Evolutionary conservation across 129 eudicot species (phyloP), one percentile per base, ranked within the genome.

Genomic region (Solidago caesia): DNA sequence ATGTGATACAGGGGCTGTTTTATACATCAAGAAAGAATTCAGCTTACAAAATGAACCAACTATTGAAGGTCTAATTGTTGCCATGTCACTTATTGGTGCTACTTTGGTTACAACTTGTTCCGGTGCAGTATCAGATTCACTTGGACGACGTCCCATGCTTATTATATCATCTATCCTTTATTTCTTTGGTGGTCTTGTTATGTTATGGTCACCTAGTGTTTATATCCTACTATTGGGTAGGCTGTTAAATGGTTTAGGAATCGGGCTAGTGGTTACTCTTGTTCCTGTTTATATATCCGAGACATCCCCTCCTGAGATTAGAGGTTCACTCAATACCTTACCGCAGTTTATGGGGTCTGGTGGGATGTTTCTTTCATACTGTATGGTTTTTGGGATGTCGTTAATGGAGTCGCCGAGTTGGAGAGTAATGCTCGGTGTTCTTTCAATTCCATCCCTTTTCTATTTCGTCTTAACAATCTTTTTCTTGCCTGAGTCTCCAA

Each of bases 371-470:
- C 63, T 86, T 41, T 83, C 97, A 0, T 92, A 92, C 78, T 92
- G 91, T 53, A 87, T 89, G 91, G 86, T 87, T 57, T 89, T 92
- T 27, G 97, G 96, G 57, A 85, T 92, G 96, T 92, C 97, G 3
- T 75, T 92, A 15, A 75, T 71, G 89, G 81, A 86, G 51, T 83
- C 84, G 10, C 92, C 96, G 0, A 87, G 77, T 72, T 92, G 97
- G 97, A 83, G 97, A 71, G 74, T 89, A 88, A 92, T 92, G 96
- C 96, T 92, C 5, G 97, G 92, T 29, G 89, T 92, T 89, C 89
- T 92, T 75, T 83, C 89, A 1, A 67, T 89, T 61, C 97, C 97
- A 7, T 87, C 97, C 7, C 80, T 91, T 9, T 13, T 82, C 29
- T 92, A 87, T 86, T 85, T 92, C 69, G 65, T 71, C 5, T 73